These are phyloP conservation scores for Saturnispora mendoncae DNA, from an alignment of 805 yeast species.

Conservation along the genomic window DNA sequence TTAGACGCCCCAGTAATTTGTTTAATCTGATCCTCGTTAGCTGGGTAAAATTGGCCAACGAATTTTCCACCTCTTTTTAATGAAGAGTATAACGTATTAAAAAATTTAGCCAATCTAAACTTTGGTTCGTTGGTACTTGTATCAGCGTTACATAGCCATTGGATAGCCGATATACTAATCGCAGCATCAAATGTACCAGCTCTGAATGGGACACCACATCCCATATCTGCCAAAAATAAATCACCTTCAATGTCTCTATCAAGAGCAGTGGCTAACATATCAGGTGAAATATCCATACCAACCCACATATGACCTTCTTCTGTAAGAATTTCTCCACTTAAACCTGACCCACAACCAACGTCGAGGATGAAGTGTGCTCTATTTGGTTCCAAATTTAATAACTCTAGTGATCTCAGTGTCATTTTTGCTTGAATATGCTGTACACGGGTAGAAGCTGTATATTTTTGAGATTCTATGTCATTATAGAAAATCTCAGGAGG, in stretches of 20 bases:
- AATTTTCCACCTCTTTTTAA: constrained; percentile 93
- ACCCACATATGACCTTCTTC: constrained; percentile 94
- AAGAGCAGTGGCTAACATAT: constrained; percentile 90
- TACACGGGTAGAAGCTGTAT: constrained; percentile 89
- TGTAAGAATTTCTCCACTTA: constrained; percentile 85
- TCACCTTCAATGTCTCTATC: constrained; percentile 94
- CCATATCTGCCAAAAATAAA: constrained; percentile 84
- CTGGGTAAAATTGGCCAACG: constrained; percentile 94
- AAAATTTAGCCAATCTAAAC: constrained; percentile 68
- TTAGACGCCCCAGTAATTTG: constrained; percentile 77
- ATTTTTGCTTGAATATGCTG: constrained; percentile 97
- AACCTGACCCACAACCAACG: constrained; percentile 95
- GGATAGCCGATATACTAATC: constrained; percentile 88
- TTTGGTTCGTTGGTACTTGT: constrained; percentile 74
- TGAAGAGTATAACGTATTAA: constrained; percentile 79
- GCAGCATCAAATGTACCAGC: constrained; percentile 97
- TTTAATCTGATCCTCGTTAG: constrained; percentile 76
- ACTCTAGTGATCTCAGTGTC: constrained; percentile 89
- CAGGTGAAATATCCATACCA: constrained; percentile 93
- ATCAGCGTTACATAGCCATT: constrained; percentile 98
- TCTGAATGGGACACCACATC: constrained; percentile 87
- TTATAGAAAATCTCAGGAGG: constrained; percentile 95
- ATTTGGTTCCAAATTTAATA: constrained; percentile 62
- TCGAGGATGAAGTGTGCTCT: constrained; percentile 68
- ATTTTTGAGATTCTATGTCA: constrained; percentile 81